These are phyloP conservation scores for Dendrocalamus sinicus DNA, from an alignment of 176 grass and related monocot species.

Conservation along the genomic window DNA sequence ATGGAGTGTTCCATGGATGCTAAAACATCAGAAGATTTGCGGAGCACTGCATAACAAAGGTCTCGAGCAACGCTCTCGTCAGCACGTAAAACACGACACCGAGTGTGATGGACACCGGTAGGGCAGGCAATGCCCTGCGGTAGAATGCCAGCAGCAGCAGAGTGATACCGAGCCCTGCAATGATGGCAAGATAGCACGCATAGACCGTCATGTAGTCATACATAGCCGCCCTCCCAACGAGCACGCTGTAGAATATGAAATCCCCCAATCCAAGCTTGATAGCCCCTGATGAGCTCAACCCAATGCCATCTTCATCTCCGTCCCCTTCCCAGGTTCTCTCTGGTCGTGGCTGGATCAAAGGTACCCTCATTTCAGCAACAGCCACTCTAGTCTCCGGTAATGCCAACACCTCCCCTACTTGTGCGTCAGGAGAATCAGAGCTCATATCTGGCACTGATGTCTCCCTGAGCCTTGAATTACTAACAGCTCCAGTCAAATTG, in stretches of 20 bases:
- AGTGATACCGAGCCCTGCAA: constrained; percentile 70
- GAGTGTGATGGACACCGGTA: constrained; percentile 66
- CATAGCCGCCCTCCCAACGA: constrained; percentile 85
- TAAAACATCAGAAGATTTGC: constrained; percentile 89
- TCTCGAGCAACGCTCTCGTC: constrained; percentile 69
- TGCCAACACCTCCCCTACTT: neutral
- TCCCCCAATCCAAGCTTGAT: constrained; percentile 96
- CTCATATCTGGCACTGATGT: neutral
- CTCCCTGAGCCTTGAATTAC: constrained; percentile 3
- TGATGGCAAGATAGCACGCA: constrained; percentile 71
- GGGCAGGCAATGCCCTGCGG: constrained; percentile 61
- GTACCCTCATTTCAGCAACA: constrained; percentile 55
- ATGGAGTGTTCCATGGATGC: constrained; percentile 44
- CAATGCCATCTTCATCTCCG: constrained; percentile 69
- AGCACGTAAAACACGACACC: constrained; percentile 85
- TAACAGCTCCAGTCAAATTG: neutral
- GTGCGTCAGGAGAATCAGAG: constrained; percentile 30
- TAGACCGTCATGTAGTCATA: constrained; percentile 97
- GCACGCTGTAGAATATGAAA: constrained; percentile 96
- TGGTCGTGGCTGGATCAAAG: constrained; percentile 51
- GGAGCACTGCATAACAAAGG: constrained; percentile 73
- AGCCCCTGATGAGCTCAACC: constrained; percentile 70
- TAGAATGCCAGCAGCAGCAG: constrained; percentile 57
- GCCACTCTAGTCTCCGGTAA: constrained; percentile 43
- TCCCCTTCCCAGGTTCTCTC: constrained; percentile 29